Percentiles rank a stretch among this genome's conserved stretches.
These are phyloP conservation scores for Beauveria sp. DNA, from an alignment of 2,329 filamentous ascomycete genomes.

Conservation along the genomic window DNA sequence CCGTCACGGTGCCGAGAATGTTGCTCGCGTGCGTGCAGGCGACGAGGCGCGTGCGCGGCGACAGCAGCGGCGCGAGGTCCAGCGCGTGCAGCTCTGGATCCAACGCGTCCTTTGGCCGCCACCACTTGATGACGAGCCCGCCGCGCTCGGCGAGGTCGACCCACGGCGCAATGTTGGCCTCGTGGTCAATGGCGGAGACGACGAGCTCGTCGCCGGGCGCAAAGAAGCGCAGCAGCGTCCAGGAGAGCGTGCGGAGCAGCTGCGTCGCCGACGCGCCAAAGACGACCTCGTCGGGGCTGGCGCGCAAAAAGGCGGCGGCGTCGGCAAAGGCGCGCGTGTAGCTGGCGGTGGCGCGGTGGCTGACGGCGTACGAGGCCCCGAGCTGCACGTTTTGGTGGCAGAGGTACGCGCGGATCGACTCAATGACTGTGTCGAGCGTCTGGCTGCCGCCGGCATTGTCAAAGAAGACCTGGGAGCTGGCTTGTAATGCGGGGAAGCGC, in stretches of 20 bases:
- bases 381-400: constrained; percentile 65
- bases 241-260: constrained; percentile 63
- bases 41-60: constrained; percentile 59
- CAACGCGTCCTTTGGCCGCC: constrained; percentile 39
- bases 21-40: constrained; percentile 68
- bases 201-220: constrained; percentile 57
- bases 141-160: constrained; percentile 56
- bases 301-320: constrained; percentile 65
- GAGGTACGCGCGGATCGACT: constrained; percentile 59
- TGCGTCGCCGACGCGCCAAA: constrained; percentile 70
- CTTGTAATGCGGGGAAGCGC: constrained; percentile 57
- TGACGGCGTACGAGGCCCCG: constrained; percentile 59
- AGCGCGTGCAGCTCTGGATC: constrained; percentile 53
- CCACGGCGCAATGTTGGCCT: constrained; percentile 72
- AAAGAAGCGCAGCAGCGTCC: constrained; percentile 37
- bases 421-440: constrained; percentile 56
- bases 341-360: constrained; percentile 48
- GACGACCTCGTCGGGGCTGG: constrained; percentile 58
- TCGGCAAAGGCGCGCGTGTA: constrained; percentile 55
- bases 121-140: constrained; percentile 61
- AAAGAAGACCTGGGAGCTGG: constrained; percentile 58
- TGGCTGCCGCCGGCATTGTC: constrained; percentile 77
- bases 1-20: constrained; percentile 63
- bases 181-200: constrained; percentile 66
- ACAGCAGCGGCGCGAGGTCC: constrained; percentile 52